Base-by-base conservation (phyloP, 495 filamentous ascomycete species). In the Aspergillus olivimuriae region DNA sequence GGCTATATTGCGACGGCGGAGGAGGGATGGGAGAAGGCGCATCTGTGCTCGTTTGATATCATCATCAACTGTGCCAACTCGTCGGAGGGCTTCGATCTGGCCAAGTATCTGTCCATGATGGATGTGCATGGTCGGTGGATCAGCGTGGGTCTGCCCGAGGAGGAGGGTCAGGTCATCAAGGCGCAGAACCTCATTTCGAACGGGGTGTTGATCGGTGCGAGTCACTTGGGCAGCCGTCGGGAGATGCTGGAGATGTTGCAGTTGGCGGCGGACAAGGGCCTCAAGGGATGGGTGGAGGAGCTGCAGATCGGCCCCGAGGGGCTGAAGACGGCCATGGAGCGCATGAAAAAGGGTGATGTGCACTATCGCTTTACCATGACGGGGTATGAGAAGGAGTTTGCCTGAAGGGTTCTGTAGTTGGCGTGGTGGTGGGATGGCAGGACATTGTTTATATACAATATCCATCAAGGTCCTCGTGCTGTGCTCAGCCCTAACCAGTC, bases 201-300 rank as follows among this genome's bases (percentile, higher is more conserved):
- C 52, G 89, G 89, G 33, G 84, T 83, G 54, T 77, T 86, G 50
- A 84, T 95, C 43, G 82, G 85, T 10, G 84, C 82, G 17, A 87
- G 80, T 48, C 89, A 95, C 58, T 73, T 95, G 50, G 88, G 89
- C 9, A 86, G 81, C 54, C 68, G 89, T 9, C 74, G 73, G 20
- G 89, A 95, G 78, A 84, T 86, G 74, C 52, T 88, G 40, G 75
- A 74, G 41, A 95, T 95, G 89, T 57, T 95, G 53, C 72, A 89
- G 66, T 53, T 94, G 44, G 87, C 88, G 2, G 82, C 77, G 6
- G 85, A 91, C 52, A 86, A 87, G 77, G 81, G 81, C 2, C 75
- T 95, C 44, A 81, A 82, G 69, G 78, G 81, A 22, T 89, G 84
- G 84, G 84, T 95, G 17, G 75, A 95, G 71, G 79, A 81, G 56